Percentiles rank a stretch among this genome's conserved stretches.
These are phyloP conservation scores for Starmerella sp. DNA, from an alignment of 805 yeast genomes.

Conservation along the genomic window DNA sequence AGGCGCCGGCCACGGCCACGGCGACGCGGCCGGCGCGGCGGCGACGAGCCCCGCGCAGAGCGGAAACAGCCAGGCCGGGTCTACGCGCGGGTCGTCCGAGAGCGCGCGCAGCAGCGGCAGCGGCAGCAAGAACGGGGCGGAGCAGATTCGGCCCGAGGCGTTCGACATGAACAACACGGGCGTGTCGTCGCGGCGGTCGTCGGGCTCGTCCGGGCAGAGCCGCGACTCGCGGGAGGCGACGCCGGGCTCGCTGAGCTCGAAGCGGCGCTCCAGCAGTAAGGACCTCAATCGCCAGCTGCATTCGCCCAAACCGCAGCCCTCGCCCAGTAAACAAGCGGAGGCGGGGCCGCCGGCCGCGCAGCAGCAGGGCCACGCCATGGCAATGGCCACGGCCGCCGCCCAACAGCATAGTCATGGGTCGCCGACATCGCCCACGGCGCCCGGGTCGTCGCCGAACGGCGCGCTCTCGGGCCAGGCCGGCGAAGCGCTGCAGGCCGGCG, in stretches of 20 bases:
- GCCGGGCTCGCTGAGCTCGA: constrained; percentile 6
- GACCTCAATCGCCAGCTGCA: constrained; percentile 9
- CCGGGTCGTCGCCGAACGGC: not conserved
- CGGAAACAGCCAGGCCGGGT: not conserved
- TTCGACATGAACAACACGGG: constrained; percentile 24
- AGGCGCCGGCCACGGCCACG: constrained; percentile 3
- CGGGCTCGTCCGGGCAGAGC: constrained; percentile 3
- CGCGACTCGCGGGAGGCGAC: constrained; percentile 14
- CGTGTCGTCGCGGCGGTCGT: constrained; percentile 22
- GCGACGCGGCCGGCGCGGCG: not conserved
- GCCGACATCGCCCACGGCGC: not conserved
- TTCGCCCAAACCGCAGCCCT: constrained; percentile 6
- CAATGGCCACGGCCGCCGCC: not conserved
- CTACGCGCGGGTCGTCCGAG: not conserved
- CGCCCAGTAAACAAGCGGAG: constrained; percentile 7
- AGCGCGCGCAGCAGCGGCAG: constrained; percentile 9
- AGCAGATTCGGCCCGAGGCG: constrained; percentile 26
- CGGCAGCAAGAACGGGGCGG: constrained; percentile 8
- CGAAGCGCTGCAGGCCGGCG: constrained; percentile 5
- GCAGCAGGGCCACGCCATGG: not conserved
- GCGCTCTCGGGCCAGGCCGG: not conserved
- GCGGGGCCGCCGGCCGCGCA: not conserved
- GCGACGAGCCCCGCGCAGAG: not conserved
- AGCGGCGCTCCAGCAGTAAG: constrained; percentile 11
- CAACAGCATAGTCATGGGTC: not conserved